Percentiles rank a stretch among this genome's conserved stretches.
Evolutionary conservation across 805 yeast species (phyloP).

Genomic region (Candida berthetii): DNA sequence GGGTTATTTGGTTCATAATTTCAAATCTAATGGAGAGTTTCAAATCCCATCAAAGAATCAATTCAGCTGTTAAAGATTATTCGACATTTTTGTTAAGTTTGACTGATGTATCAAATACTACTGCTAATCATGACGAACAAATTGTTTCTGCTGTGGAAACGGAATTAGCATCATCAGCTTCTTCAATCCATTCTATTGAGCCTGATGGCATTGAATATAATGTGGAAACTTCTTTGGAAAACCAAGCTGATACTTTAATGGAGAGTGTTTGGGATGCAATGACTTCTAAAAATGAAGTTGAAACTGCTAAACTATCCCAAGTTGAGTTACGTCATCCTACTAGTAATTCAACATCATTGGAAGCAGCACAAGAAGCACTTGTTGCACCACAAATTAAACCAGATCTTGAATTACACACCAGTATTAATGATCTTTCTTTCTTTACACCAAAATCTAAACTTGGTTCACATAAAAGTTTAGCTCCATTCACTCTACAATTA

Average conservation of each 20-base stretch:
- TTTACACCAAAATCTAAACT: conserved; percentile 15
- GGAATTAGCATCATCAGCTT: conserved; percentile 9
- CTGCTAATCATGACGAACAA: conserved; percentile 4
- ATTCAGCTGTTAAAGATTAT: conserved; percentile 20
- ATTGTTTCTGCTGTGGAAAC: conserved; percentile 4
- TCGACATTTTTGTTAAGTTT: conserved; percentile 17
- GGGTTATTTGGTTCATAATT: conserved; percentile 52
- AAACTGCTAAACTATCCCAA: conserved; percentile 7
- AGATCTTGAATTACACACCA: conserved; percentile 10
- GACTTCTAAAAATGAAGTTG: conserved; percentile 26
- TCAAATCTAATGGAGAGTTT: conserved; percentile 34
- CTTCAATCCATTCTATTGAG: conserved; percentile 5
- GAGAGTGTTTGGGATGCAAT: conserved; percentile 60
- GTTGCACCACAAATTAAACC: too few species aligned
- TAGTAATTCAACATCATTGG: too few species aligned
- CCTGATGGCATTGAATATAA: conserved; percentile 19
- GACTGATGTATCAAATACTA: neutral
- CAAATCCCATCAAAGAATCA: conserved; percentile 32
- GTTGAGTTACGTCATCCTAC: too few species aligned
- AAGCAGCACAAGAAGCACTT: too few species aligned
- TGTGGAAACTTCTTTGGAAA: conserved; percentile 41
- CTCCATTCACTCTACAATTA: conserved; percentile 27
- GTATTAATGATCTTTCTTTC: conserved; percentile 22
- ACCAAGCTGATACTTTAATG: conserved; percentile 57
- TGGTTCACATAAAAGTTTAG: conserved; percentile 12